Evolutionary conservation across 163 green algal species (phyloP), one percentile per base, ranked within the genome.

Genomic region (Chlorella variabilis): DNA sequence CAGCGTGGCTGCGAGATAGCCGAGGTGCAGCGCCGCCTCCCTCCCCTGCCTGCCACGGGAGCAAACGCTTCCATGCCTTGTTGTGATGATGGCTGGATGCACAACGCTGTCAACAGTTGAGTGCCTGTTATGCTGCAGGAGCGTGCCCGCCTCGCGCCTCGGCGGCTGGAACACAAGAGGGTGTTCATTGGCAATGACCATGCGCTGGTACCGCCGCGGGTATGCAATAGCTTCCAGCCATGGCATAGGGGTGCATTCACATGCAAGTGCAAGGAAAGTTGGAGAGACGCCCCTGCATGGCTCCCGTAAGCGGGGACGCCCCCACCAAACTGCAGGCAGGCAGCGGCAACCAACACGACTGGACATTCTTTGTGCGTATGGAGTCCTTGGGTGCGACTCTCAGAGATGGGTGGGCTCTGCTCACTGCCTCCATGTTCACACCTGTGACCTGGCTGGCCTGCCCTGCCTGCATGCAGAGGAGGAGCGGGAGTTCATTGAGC

Each of bases 341-440:
- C n/a, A n/a, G n/a, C n/a, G 69, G 69, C 69, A 77, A 77, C 45
- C 2, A 11, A 29, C 69, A 77, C 69, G 69, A 77, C 45, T 77
- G 69, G 69, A 77, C 69, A 1, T 77, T 77, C 45, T 77, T 77
- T 49, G 69, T 77, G 2, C 69, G 69, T 29, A 77, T 77, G 69
- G 45, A 77, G 18, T 34, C 4, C 5, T 15, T 31, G 31, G 69
- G 69, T 75, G 41, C 1, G 41, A 54, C 45, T 23, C 15, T 54
- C 45, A 54, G 45, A 15, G 11, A 54, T 54, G 45, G 11, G 15
- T 54, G 45, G 11, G 45, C 54, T 9, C 54, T 62, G 54, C 4
- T 29, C 20, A 62, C 54, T 27, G 18, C 54, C 54, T 54, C 11
- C 45, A 54, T 23, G 45, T 15, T 54, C 45, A 11, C 11, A 54